Evolutionary conservation across 176 grass and related monocot genomes (phyloP), one percentile per base, ranked within the genome.

Genomic region (Musa troglodytarum): DNA sequence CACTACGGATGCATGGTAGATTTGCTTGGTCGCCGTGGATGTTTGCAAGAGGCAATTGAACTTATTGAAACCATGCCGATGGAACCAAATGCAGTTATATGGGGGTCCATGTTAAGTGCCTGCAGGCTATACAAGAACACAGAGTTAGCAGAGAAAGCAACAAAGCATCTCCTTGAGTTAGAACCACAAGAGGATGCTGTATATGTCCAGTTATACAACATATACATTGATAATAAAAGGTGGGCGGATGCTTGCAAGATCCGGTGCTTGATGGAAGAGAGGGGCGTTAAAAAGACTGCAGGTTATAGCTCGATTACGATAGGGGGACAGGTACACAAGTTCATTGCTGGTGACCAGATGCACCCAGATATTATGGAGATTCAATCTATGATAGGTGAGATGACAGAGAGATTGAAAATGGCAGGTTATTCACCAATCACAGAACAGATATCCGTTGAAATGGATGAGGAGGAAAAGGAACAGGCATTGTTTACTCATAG

Each of bases 1-100:
- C 89, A 96, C 50, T 96, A 96, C 76, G 87, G 87, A 25, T 92
- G 87, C 79, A 87, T 96, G 83, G 79, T 92, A 80, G 92, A 96
- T 87, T 81, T 91, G 74, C 89, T 92, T 52, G 80, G 86, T 49
- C 83, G 89, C 28, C 76, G 63, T 21, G 86, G 82, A 34, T 83
- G 56, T 24, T 65, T 96, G 72, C 68, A 75, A 79, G 87, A 90
- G 80, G 89, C 87, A 68, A 83, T 87, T 78, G 66, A 82, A 62
- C 82, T 92, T 78, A 83, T 96, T 43, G 64, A 76, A 63, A 77
- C 57, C 13, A 87, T 89, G 78, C 83, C 87, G 66, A 78, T 96
- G 81, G 76, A 89, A 85, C 89, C 87, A 56, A 85, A 88, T 81
- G 72, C 67, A 17, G 81, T 92, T 63, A 89, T 89, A 76, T 89